Evolutionary conservation across 2,329 filamentous ascomycete species (phyloP), one percentile per base, ranked within the genome.

Genomic region (Coniochaeta sp.): DNA sequence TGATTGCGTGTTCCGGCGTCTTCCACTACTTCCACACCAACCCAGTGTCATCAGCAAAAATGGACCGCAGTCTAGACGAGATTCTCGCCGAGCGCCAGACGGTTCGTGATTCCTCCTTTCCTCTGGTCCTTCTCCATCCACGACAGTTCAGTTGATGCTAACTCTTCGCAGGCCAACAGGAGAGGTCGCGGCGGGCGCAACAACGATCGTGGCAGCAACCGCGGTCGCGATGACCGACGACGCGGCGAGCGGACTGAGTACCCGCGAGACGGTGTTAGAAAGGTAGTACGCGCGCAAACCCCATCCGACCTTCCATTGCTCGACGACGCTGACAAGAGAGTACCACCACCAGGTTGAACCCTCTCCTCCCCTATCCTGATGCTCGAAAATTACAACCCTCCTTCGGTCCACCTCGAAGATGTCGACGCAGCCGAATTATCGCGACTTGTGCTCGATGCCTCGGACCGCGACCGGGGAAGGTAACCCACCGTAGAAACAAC

Each of bases 201-300:
- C 51, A 56, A 56, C 45, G 20, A 42, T 45, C 33, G 52, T 38
- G 51, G 55, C 47, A 61, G 61, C 46, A 52, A 60, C 48, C 52
- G 60, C 24, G 55, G 65, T 28, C 33, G 50, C 49, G 63, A 65
- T 53, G 65, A 67, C 55, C 65, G 67, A 51, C 68, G 63, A 51
- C 61, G 65, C 32, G 61, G 65, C 35, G 64, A 68, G 28, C 60
- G 62, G 52, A 69, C 74, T 32, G 66, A 71, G 46, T 85, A 79
- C 61, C 86, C 87, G 64, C 86, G 88, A 72, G 89, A 94, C 73
- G 89, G 89, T 72, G 81, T 92, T 68, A 91, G 86, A 91, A 95
- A 95, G 90, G 90, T 92, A 69, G 45, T 64, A 53, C 33, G 48
- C 47, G 51, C 38, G 51, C 24, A 38, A 42, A 7, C 47, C n/a